phyloP scores from a whole-genome alignment of 1,284 basidiomycete genomes.

The Trichosporon faecale region DNA sequence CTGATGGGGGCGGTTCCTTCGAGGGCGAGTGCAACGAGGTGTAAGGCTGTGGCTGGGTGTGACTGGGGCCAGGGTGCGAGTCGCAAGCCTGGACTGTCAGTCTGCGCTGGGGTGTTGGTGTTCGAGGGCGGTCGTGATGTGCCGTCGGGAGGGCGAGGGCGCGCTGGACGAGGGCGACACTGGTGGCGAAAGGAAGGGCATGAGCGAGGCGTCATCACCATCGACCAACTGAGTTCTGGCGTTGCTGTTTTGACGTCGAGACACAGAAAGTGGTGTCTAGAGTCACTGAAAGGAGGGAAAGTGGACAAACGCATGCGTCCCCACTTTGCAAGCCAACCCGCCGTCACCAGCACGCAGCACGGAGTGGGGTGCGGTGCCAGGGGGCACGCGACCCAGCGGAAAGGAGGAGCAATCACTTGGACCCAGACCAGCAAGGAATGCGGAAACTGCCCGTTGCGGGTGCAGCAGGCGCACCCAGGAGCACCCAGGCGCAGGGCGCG shows the following conservation, averaged over 20 bases:
- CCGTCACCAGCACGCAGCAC: not conserved
- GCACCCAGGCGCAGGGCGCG: not conserved
- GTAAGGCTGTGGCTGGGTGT: not conserved
- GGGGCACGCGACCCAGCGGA: not conserved
- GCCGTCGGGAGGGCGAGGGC: slow-evolving; percentile 9
- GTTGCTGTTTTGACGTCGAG: slow-evolving; percentile 5
- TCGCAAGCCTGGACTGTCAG: slow-evolving; percentile 2
- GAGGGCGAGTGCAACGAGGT: not conserved
- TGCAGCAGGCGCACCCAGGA: no score
- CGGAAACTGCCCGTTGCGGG: not conserved
- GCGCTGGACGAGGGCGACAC: slow-evolving; percentile 10
- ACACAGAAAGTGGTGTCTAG: not conserved
- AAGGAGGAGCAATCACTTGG: not conserved
- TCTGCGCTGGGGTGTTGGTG: not conserved
- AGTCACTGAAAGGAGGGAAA: not conserved
- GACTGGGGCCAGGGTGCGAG: not conserved
- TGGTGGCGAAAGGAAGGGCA: slow-evolving; percentile 4
- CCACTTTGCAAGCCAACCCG: not conserved
- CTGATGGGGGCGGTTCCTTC: not conserved
- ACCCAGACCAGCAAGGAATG: not conserved
- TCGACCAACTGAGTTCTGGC: not conserved
- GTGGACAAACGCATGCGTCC: not conserved
- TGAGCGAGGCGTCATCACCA: slow-evolving; percentile 9
- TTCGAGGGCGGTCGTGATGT: slow-evolving; percentile 4
- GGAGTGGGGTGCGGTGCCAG: not conserved